Base-by-base conservation (phyloP, 352 stramenopile species). In the Phytophthora niederhauseri region DNA sequence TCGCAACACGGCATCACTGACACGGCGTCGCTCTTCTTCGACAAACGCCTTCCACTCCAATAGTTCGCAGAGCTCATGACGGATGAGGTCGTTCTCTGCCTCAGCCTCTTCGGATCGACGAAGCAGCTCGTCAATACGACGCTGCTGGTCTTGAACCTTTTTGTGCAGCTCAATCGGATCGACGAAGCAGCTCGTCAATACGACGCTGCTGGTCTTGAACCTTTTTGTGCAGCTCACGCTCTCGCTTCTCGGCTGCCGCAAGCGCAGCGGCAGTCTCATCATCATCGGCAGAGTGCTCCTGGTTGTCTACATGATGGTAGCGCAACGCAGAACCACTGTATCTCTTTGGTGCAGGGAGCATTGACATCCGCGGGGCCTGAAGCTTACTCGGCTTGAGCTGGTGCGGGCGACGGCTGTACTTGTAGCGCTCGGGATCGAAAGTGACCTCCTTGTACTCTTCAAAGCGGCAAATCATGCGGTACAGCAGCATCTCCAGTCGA, bases 381-480 rank as follows among this genome's bases (percentile, higher is more conserved):
- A 92, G 59, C 20, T 68, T 77, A 31, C 54, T 77, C 49, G 69
- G 73, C 28, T 75, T 60, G 30, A 66, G 52, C 50, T 73, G 69
- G 14, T 70, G 56, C 55, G 61, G 45, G 15, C 58, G 61, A 22
- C 62, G 50, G 43, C 53, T 64, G 24, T 65, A n/a, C 30, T 64
- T 75, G 26, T 72, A 69, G 52, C 80, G 80, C 24, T 82, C 65
- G 3, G 76, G 78, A 28, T 82, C 73, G 30, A 88, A 92, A 7
- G 84, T 78, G 36, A 89, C 69, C 45, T 87, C 81, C 56, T 92
- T 93, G 55, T 93, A 90, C 63, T 95, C 87, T 73, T 95, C 87
- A 63, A 90, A 91, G 6, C 87, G 82, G 49, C 87, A 95, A 57
- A 95, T 92, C 85, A 95, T 95, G 11, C 87, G 81, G 59, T 95